Evolutionary conservation across 2,329 filamentous ascomycete genomes (phyloP), one percentile per base, ranked within the genome.

Genomic region (Plenodomus biglobosus): DNA sequence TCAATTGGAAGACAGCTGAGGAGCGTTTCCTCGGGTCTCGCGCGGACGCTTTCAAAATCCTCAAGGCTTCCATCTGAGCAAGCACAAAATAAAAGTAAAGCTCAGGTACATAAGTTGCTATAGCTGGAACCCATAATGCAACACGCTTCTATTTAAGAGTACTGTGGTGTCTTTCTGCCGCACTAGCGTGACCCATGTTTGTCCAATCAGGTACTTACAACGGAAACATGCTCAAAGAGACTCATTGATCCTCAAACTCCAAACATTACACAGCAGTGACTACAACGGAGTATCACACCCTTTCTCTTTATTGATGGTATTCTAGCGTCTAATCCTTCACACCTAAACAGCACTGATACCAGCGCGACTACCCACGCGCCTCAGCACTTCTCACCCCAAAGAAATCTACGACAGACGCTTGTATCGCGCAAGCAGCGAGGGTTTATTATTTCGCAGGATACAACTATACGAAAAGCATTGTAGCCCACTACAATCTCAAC

Each of bases 1-100:
- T 91, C 65, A 90, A 90, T 74, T 91, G 87, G 88, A 83, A 85
- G 73, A 84, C 80, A 4, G 81, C 83, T 1, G 86, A 88, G 74
- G 72, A 78, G 49, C 79, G 87, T 22, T 89, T 82, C 69, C 59
- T 72, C 1, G 80, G 80, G 2, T 72, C 62, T 13, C 64, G 64
- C 16, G 65, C 60, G 10, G 72, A 74, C 55, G 69, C 66, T 2
- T 74, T 74, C 55, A 69, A 68, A 46, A 50, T 65, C 3, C 59
- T 74, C 20, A 73, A 72, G 52, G 68, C 71, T 0, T 68, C 65
- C 1, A 65, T 69, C 15, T 69, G 46, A 50, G 19, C 7, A 15
- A 17, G 8, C 2, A 5, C 11, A 2, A 2, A 7, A 21, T 18
- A 2, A 22, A 1, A 13, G 10, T 13, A 34, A 36, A 30, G 10